These are phyloP conservation scores for Stentor roeselii DNA, from an alignment of 73 alveolate genomes.

Conservation along the genomic window DNA sequence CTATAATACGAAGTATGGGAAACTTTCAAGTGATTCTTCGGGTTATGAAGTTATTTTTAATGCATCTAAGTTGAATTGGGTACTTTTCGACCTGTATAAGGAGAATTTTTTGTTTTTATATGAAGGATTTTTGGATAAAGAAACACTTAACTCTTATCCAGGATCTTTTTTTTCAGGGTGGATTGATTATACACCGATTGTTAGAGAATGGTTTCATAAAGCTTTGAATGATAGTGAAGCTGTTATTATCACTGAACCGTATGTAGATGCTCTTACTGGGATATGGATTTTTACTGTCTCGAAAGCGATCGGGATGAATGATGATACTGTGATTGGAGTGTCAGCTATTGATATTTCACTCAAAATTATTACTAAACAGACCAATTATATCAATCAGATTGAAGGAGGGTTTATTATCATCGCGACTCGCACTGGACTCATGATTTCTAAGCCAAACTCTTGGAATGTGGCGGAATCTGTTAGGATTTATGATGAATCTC, in stretches of 20 bases:
- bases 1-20: neutral
- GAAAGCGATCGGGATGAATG: neutral
- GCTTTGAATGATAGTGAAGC: neutral
- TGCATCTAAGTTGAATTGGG: neutral
- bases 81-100: neutral
- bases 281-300: conserved; percentile 3
- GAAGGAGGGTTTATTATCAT: conserved; percentile 6
- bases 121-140: neutral
- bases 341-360: neutral
- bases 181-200: neutral
- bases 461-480: neutral
- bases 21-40: neutral
- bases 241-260: neutral
- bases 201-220: conserved; percentile 13
- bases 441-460: neutral
- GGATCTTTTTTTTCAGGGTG: neutral
- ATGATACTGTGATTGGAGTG: neutral
- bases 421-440: neutral
- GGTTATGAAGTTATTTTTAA: neutral
- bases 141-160: neutral
- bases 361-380: neutral
- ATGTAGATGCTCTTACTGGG: neutral
- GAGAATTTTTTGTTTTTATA: neutral
- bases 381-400: neutral
- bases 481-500: conserved; percentile 16